Evolutionary conservation across 1,284 basidiomycete species (phyloP), one percentile per base, ranked within the genome.

Genomic region (Leccinum solheimii): DNA sequence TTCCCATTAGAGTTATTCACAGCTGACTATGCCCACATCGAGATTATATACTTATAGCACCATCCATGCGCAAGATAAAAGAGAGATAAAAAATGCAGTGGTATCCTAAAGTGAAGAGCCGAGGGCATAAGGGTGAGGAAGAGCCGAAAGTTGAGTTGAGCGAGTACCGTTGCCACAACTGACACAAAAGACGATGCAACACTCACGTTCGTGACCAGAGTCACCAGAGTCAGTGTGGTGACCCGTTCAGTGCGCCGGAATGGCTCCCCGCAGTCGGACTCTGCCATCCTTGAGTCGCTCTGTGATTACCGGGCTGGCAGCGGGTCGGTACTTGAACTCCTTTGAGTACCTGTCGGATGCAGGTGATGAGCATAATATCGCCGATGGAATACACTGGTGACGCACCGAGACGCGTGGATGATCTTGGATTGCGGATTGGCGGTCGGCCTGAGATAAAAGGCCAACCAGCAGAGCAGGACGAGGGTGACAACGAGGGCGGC

Each of bases 301-400:
- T 0, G 80, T 83, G 61, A 85, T 75, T 54, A 85, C 70, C 23
- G 83, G 83, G 58, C 81, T 83, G n/a, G 83, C 83, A 5, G 83
- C 82, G 5, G 83, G 83, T 40, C 83, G 73, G 64, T 76, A 84
- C 67, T 82, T 83, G 73, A 75, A 77, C 59, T 82, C 79, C 63
- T 79, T 77, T n/a, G 82, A 85, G 64, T 84, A 85, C 63, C 83
- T 85, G 61, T 40, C 23, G 1, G 26, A 45, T 21, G 27, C 23
- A 10, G 27, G n/a, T 14, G 23, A 19, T 52, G 54, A 57, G 53
- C 14, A 6, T 2, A 3, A 7, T 3, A 10, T 30, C n/a, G 7
- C 11, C 3, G 7, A 23, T 13, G 11, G 10, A 3, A 1, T 4
- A 2, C n/a, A 13, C 13, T 21, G 5, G n/a, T 48, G 21, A 67